Evolutionary conservation across 352 stramenopile genomes (phyloP), one percentile per base, ranked within the genome.

Genomic region (Elongisporangium anandrum): DNA sequence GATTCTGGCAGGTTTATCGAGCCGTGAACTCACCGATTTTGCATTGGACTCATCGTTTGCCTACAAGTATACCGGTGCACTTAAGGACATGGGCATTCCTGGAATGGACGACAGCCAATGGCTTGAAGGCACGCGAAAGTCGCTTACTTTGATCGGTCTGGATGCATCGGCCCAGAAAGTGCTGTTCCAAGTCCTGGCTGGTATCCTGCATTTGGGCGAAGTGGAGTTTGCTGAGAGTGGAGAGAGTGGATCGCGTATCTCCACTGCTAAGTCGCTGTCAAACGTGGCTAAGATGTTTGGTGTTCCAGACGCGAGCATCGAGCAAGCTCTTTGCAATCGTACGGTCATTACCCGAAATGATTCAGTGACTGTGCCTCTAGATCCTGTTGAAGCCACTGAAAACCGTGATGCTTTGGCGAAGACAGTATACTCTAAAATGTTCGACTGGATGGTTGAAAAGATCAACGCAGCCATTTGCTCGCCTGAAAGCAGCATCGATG

Each of bases 361-460:
- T 51, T 78, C 79, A 12, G 84, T 95, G 51, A 94, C 82, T 3
- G 86, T 95, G 3, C 83, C 72, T 41, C 70, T 98, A 47, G 83
- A 90, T 39, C 83, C 91, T 19, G 77, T 94, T 3, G 93, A 98
- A 70, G 96, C 97, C 0, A 48, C 73, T 0, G 96, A 99, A 70
- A 98, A 97, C 66, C 81, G 96, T 34, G 96, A 99, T 69, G 95
- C 96, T 1, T 75, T 99, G 51, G 96, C 96, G 2, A 99, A 99
- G 77, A 90, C 97, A 17, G 89, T 98, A n/a, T 99, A 99, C 74
- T 97, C 93, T 1, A 97, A 96, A 70, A 85, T 99, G 64, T 99
- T 99, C 61, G 79, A 98, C 64, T 99, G 96, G 96, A 94, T 99
- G 66, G 96, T 99, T 53, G 76, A 91, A 54, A 89, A 85, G 53